phyloP scores from a whole-genome alignment of 2,329 filamentous ascomycete species.

The Calonectria pseudoreteaudii region DNA sequence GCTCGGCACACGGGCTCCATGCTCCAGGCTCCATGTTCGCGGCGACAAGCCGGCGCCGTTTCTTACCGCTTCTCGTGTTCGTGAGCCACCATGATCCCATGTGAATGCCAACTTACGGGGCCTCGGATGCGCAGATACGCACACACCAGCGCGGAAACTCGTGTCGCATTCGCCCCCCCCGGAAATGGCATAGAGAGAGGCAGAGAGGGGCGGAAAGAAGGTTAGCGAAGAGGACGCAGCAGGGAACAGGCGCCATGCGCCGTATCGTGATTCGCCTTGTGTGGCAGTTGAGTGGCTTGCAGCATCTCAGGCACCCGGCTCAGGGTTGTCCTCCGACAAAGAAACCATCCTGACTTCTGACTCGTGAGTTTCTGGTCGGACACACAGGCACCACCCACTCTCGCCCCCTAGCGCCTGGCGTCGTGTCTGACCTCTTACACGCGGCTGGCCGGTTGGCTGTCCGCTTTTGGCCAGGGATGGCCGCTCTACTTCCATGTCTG shows the following conservation, averaged over 20 bases:
- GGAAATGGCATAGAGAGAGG: background rate
- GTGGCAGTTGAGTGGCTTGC: constrained; percentile 1
- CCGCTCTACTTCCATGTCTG: background rate
- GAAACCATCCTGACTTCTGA: constrained; percentile 19
- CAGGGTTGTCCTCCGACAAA: constrained; percentile 5
- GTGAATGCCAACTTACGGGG: background rate
- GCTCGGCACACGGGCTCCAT: constrained; percentile 8
- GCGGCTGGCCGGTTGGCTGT: constrained; percentile 9
- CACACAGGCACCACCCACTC: background rate
- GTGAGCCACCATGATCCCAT: constrained; percentile 21
- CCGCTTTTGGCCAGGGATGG: background rate
- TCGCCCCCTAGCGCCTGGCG: background rate
- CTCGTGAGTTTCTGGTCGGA: constrained; percentile 7
- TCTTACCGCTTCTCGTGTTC: constrained; percentile 16
- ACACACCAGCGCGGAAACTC: background rate
- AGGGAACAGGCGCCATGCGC: background rate
- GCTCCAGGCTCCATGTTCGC: background rate
- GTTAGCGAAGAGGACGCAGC: background rate
- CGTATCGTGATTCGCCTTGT: background rate
- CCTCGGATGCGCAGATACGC: background rate
- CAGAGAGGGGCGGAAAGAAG: background rate
- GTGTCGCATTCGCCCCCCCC: background rate
- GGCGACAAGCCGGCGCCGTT: background rate
- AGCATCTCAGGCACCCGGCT: constrained; percentile 3
- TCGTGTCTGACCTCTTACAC: background rate